Base-by-base conservation (phyloP, 2,329 filamentous ascomycete species). In the Metarhizium robertsii region DNA sequence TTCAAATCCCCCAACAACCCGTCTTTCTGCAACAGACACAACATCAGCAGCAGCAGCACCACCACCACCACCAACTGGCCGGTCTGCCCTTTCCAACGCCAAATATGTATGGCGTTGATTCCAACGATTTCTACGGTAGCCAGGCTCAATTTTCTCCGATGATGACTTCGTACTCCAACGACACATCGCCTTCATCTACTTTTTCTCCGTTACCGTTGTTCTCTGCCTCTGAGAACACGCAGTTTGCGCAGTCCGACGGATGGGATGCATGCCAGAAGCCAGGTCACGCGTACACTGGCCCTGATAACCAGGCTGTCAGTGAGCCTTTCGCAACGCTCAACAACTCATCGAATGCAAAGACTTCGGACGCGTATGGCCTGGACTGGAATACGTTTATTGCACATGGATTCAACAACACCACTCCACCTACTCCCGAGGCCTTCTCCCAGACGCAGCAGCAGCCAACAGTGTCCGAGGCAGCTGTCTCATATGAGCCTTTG, bases 341-440 rank as follows among this genome's bases (percentile, higher is more conserved):
- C 29, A 57, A 60, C 32, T 40, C 30, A 14, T 48, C 42, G 10
- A 51, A 30, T n/a, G 18, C 38, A 8, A 32, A 53, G n/a, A 58
- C 62, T 14, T 61, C 53, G 48, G 54, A 53, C 14, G 29, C 30
- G 11, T 56, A 60, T 42, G 60, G 60, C 30, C 60, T 65, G 43
- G 68, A 71, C 50, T 83, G 79, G 79, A 73, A 77, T 57, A 64
- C 69, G 8, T 78, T 77, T 57, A 66, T 73, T 18, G 62, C 71
- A 52, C 72, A 75, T 50, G 74, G 71, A 46, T 77, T 76, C 57
- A 69, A 71, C 58, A 67, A 70, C 55, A 79, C 78, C 0, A 76
- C 80, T 6, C 82, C 82, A 1, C 81, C 81, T 0, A 85, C 83
- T 0, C 79, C 82, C 0, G 79, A 85, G 55, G 76, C 80, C 50